Percentiles rank a stretch among this genome's conserved stretches.
Conservation (phyloP, 345 rosid genomes). For the Rhizophora mangle region DNA sequence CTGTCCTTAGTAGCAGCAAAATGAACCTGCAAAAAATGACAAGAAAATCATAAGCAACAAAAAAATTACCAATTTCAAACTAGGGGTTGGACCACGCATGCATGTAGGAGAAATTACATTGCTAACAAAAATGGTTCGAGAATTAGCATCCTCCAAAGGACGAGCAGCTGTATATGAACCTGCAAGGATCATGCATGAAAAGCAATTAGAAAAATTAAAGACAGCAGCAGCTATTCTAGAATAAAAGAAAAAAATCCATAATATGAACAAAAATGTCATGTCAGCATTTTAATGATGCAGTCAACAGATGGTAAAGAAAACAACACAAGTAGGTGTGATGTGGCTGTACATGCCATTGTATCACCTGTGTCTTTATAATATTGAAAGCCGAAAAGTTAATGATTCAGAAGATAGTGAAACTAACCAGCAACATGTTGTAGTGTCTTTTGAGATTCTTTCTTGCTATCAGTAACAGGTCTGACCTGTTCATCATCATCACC, state of each 20-base stretch:
- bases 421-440: conserved; percentile 57
- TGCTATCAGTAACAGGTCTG: conserved; percentile 31
- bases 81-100: neutral
- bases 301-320: neutral
- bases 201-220: neutral
- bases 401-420: conserved; percentile 17
- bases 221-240: neutral
- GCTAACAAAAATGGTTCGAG: conserved; percentile 84
- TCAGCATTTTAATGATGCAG: neutral
- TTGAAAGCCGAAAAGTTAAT: neutral
- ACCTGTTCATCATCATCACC: conserved; percentile 43
- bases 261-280: neutral
- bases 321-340: too few species aligned
- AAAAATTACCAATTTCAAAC: conserved; percentile 2
- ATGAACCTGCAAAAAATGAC: conserved; percentile 66
- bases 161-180: conserved; percentile 52
- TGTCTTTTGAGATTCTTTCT: conserved; percentile 38
- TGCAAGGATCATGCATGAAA: conserved; percentile 29
- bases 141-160: conserved; percentile 75
- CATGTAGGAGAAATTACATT: conserved; percentile 51
- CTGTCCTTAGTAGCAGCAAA: conserved; percentile 92
- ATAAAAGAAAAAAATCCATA: neutral
- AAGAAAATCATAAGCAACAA: conserved; percentile 20
- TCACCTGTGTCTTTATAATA: neutral
- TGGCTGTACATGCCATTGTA: neutral